Evolutionary conservation across 306 rosid species (phyloP).

Genomic region (Cyamopsis tetragonoloba): DNA sequence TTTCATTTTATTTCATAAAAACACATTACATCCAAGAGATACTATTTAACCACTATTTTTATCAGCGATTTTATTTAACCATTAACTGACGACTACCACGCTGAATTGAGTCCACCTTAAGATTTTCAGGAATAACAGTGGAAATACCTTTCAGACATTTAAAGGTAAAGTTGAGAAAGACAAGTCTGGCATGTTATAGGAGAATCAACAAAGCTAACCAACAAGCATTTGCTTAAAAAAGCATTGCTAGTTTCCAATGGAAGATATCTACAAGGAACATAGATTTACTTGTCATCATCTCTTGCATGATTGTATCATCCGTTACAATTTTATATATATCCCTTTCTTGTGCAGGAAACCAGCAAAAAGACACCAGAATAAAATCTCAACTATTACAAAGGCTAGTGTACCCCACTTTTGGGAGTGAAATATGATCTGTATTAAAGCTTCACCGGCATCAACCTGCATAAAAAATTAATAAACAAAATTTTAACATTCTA

Average conservation of each 20-base stretch:
- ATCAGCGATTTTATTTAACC: no score
- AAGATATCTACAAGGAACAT: conserved; percentile 21
- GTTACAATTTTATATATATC: conserved; percentile 45
- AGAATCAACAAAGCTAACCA: conserved; percentile 21
- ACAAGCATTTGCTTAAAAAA: conserved; percentile 5
- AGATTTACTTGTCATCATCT: not conserved
- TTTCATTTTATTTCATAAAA: no score
- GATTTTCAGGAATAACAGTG: conserved; percentile 7
- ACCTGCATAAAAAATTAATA: conserved; percentile 45
- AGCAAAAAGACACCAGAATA: conserved; percentile 56
- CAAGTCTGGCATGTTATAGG: conserved; percentile 14
- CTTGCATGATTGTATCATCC: conserved; percentile 8
- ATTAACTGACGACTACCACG: no score
- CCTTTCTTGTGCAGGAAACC: conserved; percentile 64
- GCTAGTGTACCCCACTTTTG: conserved; percentile 67
- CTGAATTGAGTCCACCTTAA: not conserved
- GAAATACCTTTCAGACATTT: conserved; percentile 1
- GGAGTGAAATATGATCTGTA: conserved; percentile 55
- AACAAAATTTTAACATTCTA: conserved; percentile 19
- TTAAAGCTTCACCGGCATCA: conserved; percentile 52
- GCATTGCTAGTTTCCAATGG: conserved; percentile 12
- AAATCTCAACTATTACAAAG: conserved; percentile 53
- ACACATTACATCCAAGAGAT: not conserved
- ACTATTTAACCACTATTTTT: not conserved
- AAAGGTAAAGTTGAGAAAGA: conserved; percentile 6